Evolutionary conservation across 1,284 basidiomycete species (phyloP), one percentile per base, ranked within the genome.

Genomic region (Pseudomicrostroma phylloplanum): DNA sequence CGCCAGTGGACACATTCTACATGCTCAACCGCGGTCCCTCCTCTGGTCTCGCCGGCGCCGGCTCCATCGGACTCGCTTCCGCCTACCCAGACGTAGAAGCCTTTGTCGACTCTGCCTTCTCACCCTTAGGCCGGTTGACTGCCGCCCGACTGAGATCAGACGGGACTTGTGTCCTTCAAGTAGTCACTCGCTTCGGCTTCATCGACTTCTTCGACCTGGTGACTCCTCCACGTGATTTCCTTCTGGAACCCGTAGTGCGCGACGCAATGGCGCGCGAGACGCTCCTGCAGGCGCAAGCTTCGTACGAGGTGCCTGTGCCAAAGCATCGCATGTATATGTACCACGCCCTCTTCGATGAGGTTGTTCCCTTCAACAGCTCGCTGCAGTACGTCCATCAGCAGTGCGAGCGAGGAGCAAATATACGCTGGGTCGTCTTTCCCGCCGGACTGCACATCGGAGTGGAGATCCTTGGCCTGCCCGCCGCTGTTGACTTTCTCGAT

Each of bases 311-410:
- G 0, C 58, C 69, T 6, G 70, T 73, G 25, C 72, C 69, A 40
- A 74, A 64, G 42, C 72, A 67, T 61, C 70, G 70, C 0, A 62
- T 66, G 15, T 67, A 68, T 59, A 64, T 74, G 48, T 76, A 67
- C 62, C 76, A 78, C 55, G 69, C 72, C 6, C 12, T 60, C 2
- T 39, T 48, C 19, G 76, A 78, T 63, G 75, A 76, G 58, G 69
- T 77, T 8, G 71, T 78, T 19, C 68, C 71, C 0, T 74, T 59
- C 60, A 46, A 41, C 11, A 66, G 68, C 15, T 65, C 59, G 3
- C 61, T 59, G 9, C 15, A 63, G 36, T 75, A 72, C 56, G 73
- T 76, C 41, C 54, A 66, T 21, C 49, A 66, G 23, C 76, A 77
- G 60, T 78, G 76, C 57, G 39, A 64, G 2, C 15, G 21, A 48